Percentiles rank a stretch among this genome's conserved stretches.
Conservation (phyloP, 176 grass and related monocot species). For the Juncus effusus region DNA sequence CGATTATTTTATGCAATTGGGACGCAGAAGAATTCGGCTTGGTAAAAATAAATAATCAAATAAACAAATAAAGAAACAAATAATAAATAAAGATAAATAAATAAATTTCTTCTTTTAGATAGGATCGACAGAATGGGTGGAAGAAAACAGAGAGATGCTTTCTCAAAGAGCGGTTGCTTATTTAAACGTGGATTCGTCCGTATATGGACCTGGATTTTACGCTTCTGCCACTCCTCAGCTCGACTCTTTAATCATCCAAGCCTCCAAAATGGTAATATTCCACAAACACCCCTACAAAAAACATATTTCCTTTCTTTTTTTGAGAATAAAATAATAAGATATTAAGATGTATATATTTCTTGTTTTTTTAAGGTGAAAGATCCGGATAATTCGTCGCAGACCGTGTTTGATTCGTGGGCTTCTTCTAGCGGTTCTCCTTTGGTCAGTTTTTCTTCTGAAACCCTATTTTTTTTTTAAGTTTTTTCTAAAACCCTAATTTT, state of each 20-base stretch:
- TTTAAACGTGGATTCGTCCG: slow-evolving; percentile 66
- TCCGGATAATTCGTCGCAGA: slow-evolving; percentile 78
- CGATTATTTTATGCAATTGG: slow-evolving; percentile 90
- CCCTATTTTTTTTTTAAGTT: slow-evolving; percentile 8
- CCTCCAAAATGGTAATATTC: slow-evolving; percentile 53
- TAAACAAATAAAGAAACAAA: too few species aligned
- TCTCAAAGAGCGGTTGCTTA: slow-evolving; percentile 67
- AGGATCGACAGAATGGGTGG: slow-evolving; percentile 96
- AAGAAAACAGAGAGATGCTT: slow-evolving; percentile 78
- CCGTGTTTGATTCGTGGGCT: slow-evolving; percentile 61
- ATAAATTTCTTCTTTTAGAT: slow-evolving; percentile 34
- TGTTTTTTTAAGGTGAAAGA: slow-evolving; percentile 69
- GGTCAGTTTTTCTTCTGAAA: slow-evolving; percentile 35
- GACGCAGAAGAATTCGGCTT: slow-evolving; percentile 88
- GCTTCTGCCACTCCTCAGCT: slow-evolving; percentile 70
- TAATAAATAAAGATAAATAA: too few species aligned
- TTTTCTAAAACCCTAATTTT: slow-evolving; percentile 26
- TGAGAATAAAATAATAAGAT: neutral
- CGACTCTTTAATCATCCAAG: slow-evolving; percentile 61
- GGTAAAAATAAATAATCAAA: slow-evolving; percentile 18
- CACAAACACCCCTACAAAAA: neutral
- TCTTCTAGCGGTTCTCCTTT: slow-evolving; percentile 30
- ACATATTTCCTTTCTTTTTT: neutral
- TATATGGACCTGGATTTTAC: slow-evolving; percentile 43
- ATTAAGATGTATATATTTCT: neutral